These are phyloP conservation scores for Heliamphora exappendiculata DNA, from an alignment of 148 eudicot genomes.

Conservation along the genomic window DNA sequence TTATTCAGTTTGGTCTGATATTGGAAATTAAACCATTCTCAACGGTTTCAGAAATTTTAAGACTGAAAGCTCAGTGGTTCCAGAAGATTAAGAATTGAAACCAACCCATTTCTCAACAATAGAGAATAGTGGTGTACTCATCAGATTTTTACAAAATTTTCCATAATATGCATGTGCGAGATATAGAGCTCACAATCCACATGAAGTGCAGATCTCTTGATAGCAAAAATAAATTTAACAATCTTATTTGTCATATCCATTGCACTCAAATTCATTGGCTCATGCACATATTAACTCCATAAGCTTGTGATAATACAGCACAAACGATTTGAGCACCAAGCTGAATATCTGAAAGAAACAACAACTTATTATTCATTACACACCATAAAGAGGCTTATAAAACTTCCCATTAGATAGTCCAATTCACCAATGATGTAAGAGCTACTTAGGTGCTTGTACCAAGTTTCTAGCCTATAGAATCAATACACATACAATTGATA, in stretches of 20 bases:
- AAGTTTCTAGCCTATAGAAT: not conserved
- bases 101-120: not conserved
- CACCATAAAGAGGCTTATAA: not conserved
- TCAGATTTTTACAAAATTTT: not conserved
- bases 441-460: not conserved
- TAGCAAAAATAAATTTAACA: not conserved
- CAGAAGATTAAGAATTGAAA: not conserved
- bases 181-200: not conserved
- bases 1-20: too few relatives aligned
- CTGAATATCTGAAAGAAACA: not conserved
- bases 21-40: too few relatives aligned
- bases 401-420: not conserved
- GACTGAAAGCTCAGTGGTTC: too few relatives aligned
- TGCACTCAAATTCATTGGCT: not conserved
- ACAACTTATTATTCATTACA: not conserved
- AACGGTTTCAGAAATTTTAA: too few relatives aligned
- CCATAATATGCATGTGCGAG: not conserved
- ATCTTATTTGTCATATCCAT: not conserved
- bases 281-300: not conserved
- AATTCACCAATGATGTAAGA: not conserved
- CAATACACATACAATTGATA: not conserved
- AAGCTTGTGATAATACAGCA: not conserved
- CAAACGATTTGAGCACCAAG: not conserved
- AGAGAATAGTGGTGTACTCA: not conserved
- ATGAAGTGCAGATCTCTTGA: not conserved